phyloP scores from a whole-genome alignment of 768 basidiomycete genomes.

The Steccherinum ochraceum region DNA sequence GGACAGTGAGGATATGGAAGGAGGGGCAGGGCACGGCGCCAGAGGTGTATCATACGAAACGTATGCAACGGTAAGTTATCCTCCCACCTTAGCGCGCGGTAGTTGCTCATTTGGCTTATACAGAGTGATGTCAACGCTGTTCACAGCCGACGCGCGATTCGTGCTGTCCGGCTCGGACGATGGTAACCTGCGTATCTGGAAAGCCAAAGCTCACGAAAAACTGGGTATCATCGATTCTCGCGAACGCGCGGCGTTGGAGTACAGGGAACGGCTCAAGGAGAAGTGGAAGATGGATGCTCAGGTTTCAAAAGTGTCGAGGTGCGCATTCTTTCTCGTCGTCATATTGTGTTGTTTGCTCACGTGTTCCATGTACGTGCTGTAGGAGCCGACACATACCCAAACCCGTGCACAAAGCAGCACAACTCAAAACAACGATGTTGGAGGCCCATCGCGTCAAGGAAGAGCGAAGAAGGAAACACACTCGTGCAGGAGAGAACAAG shows the following conservation, averaged over 20 bases:
- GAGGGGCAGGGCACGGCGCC: slow-evolving; percentile 73
- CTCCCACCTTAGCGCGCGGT: not conserved
- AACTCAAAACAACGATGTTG: slow-evolving; percentile 90
- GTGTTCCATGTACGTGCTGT: slow-evolving; percentile 4
- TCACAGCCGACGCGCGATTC: slow-evolving; percentile 87
- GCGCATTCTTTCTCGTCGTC: slow-evolving; percentile 20
- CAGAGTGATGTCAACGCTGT: slow-evolving; percentile 85
- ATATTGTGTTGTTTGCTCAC: not conserved
- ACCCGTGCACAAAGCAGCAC: slow-evolving; percentile 80
- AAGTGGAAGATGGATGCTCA: slow-evolving; percentile 84
- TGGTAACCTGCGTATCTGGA: slow-evolving; percentile 94
- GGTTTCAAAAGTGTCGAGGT: slow-evolving; percentile 79
- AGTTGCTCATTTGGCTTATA: not conserved
- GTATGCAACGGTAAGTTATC: slow-evolving; percentile 81
- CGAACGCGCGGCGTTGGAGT: slow-evolving; percentile 89
- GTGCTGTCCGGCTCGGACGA: slow-evolving; percentile 90
- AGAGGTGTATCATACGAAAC: slow-evolving; percentile 96
- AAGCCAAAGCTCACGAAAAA: slow-evolving; percentile 87
- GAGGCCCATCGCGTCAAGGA: slow-evolving; percentile 88
- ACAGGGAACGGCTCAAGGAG: slow-evolving; percentile 80
- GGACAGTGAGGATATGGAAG: slow-evolving; percentile 91
- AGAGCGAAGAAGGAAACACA: slow-evolving; percentile 85
- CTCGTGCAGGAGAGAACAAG: slow-evolving; percentile 77
- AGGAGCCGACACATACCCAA: slow-evolving; percentile 84
- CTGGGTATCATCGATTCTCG: slow-evolving; percentile 86